Evolutionary conservation across 345 rosid genomes (phyloP).

Genomic region (Raphanus sativus): DNA sequence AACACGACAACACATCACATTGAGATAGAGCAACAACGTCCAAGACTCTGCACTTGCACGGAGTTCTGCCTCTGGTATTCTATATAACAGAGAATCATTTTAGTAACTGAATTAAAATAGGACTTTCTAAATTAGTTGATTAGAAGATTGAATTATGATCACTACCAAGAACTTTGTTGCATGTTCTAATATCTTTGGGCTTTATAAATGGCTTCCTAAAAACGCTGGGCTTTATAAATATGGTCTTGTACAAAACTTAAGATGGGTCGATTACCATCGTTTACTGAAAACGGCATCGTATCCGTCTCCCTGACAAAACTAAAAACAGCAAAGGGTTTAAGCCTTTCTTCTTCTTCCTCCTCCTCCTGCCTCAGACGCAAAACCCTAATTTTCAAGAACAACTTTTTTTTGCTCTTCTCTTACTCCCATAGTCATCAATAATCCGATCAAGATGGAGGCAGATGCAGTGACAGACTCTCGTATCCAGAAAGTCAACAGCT

Average conservation of each 20-base stretch:
- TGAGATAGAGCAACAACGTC: no score
- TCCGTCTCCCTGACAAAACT: not conserved
- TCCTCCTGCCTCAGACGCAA: constrained; percentile 12
- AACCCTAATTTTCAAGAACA: constrained; percentile 15
- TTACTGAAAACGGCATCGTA: not conserved
- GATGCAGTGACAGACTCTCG: constrained; percentile 28
- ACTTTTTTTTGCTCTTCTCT: not conserved
- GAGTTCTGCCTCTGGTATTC: no score
- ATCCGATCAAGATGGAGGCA: constrained; percentile 19
- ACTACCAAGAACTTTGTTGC: not conserved
- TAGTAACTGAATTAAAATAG: no score
- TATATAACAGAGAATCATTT: no score
- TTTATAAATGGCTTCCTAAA: not conserved
- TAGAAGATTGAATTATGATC: no score
- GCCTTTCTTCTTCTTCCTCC: not conserved
- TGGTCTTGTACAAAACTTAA: not conserved
- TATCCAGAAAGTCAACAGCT: constrained; percentile 22
- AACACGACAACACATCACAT: no score
- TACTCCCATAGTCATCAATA: not conserved
- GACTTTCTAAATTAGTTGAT: no score
- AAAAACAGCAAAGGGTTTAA: not conserved
- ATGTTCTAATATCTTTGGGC: not conserved
- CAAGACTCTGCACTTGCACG: no score
- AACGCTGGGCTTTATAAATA: not conserved
- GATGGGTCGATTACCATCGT: constrained; percentile 1